These are phyloP conservation scores for Neurospora sp. DNA, from an alignment of 495 filamentous ascomycete genomes.

Conservation along the genomic window DNA sequence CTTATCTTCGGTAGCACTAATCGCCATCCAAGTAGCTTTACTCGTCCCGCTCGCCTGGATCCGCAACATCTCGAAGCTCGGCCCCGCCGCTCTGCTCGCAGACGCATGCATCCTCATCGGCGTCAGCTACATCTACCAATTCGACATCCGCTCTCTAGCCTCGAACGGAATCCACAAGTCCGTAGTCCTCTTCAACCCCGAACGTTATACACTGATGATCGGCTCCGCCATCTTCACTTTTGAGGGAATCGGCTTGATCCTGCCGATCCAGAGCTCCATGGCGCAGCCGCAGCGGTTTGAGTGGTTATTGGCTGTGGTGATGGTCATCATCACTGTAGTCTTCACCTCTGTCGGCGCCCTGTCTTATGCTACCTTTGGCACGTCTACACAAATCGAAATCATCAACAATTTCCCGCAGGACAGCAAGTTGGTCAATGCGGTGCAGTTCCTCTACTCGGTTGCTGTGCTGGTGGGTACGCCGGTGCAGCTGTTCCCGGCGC, in stretches of 20 bases:
- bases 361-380: slow-evolving; percentile 56
- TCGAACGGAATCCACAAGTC: slow-evolving; percentile 34
- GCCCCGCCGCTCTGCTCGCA: slow-evolving; percentile 47
- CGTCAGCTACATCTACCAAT: slow-evolving; percentile 55
- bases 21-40: slow-evolving; percentile 44
- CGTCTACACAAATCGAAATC: slow-evolving; percentile 47
- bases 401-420: slow-evolving; percentile 56
- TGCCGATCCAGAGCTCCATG: slow-evolving; percentile 58
- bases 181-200: slow-evolving; percentile 51
- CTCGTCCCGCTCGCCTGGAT: slow-evolving; percentile 52
- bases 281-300: slow-evolving; percentile 48
- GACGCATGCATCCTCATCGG: slow-evolving; percentile 54
- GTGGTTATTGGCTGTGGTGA: slow-evolving; percentile 46
- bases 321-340: slow-evolving; percentile 52
- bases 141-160: slow-evolving; percentile 43
- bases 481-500: slow-evolving; percentile 55
- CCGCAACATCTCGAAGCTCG: slow-evolving; percentile 55
- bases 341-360: slow-evolving; percentile 55
- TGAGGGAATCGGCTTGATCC: slow-evolving; percentile 56
- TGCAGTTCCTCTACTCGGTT: slow-evolving; percentile 56
- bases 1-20: slow-evolving; percentile 37
- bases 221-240: slow-evolving; percentile 59
- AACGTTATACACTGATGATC: slow-evolving; percentile 50
- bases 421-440: slow-evolving; percentile 51
- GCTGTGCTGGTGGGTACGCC: slow-evolving; percentile 53